Evolutionary conservation across 73 alveolate genomes (phyloP).

Genomic region (Durusdinium trenchii): DNA sequence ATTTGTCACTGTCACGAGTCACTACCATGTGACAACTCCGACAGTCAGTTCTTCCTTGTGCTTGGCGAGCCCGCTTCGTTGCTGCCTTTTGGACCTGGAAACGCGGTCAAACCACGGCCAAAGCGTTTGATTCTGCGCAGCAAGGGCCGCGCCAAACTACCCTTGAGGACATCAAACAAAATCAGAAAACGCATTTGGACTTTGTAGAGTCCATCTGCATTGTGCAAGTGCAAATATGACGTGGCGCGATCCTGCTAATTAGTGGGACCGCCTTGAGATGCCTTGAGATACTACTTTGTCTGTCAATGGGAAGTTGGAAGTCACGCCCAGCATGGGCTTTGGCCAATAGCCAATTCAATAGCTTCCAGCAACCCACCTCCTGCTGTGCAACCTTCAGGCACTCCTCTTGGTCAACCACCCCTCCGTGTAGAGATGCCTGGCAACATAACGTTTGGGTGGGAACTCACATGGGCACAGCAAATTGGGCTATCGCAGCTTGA

Average conservation of each 20-base stretch:
- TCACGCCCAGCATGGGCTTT: too few relatives aligned
- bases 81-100: slow-evolving; percentile 67
- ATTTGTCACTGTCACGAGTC: too few relatives aligned
- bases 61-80: slow-evolving; percentile 29
- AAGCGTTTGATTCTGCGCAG: too few relatives aligned
- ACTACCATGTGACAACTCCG: neutral
- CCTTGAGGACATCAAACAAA: neutral
- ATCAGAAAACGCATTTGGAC: neutral
- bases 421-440: slow-evolving; percentile 59
- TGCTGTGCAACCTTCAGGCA: slow-evolving; percentile 69
- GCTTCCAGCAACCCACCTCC: neutral
- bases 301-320: too few relatives aligned
- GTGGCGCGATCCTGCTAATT: neutral
- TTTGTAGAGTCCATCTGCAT: neutral
- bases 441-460: neutral
- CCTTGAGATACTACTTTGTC: too few relatives aligned
- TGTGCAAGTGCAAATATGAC: neutral
- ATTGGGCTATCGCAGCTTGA: neutral
- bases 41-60: slow-evolving; percentile 19
- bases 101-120: too few relatives aligned
- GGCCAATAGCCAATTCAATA: too few relatives aligned
- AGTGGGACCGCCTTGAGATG: too few relatives aligned
- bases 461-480: neutral
- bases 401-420: slow-evolving; percentile 53
- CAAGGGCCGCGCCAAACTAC: neutral